These are phyloP conservation scores for Rhododendron simsii DNA, from an alignment of 148 eudicot species.

Conservation along the genomic window DNA sequence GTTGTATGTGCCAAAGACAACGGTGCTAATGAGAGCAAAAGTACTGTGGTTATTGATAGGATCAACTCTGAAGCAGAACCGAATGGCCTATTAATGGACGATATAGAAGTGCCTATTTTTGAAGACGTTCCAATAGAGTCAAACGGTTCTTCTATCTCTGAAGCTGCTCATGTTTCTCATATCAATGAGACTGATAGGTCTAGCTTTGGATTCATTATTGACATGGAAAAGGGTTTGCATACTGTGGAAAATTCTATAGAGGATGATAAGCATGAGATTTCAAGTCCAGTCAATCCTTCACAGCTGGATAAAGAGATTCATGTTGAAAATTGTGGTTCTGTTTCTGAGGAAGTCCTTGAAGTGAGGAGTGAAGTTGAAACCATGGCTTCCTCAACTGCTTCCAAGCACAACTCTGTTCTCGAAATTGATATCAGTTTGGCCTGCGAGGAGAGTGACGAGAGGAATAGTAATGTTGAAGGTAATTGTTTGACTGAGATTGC, in stretches of 20 bases:
- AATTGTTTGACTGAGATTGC: not conserved
- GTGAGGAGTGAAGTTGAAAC: conserved; percentile 16
- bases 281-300: not conserved
- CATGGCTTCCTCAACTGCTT: not conserved
- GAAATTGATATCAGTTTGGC: conserved; percentile 7
- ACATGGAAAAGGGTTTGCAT: not conserved
- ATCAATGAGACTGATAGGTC: not conserved
- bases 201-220: not conserved
- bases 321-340: not conserved
- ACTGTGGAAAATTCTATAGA: not conserved
- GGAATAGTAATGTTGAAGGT: conserved; percentile 9
- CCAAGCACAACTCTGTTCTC: conserved; percentile 7
- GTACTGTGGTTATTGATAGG: not conserved
- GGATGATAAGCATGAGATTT: conserved; percentile 7
- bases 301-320: conserved; percentile 2
- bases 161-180: not conserved
- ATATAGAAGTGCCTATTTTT: conserved; percentile 7
- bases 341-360: conserved; percentile 8
- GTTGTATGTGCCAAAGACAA: not conserved
- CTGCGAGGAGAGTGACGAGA: conserved; percentile 2
- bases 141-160: not conserved
- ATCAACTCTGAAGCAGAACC: conserved; percentile 1
- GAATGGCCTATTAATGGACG: conserved; percentile 6
- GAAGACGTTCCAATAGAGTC: conserved; percentile 3
- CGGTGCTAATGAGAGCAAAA: not conserved